phyloP scores from a whole-genome alignment of 2,329 filamentous ascomycete species.

The Pseudogymnoascus pannorum region DNA sequence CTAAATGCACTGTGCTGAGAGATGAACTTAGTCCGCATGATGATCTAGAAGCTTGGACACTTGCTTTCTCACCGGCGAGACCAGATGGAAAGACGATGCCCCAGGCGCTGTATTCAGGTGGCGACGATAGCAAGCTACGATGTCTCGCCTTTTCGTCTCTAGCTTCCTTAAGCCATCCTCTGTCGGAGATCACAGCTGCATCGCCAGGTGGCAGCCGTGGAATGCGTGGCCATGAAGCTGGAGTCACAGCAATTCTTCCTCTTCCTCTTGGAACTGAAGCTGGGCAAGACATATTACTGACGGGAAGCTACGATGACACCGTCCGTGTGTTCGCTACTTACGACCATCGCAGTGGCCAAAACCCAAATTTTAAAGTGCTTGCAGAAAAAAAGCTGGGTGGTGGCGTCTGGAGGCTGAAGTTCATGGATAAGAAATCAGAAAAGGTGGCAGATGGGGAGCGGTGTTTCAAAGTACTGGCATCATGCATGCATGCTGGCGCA shows the following conservation, averaged over 20 bases:
- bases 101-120: slow-evolving; percentile 51
- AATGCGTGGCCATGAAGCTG: slow-evolving; percentile 62
- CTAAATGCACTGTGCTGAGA: slow-evolving; percentile 13
- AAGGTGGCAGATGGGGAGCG: slow-evolving; percentile 13
- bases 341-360: slow-evolving; percentile 31
- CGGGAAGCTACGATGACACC: slow-evolving; percentile 86
- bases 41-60: slow-evolving; percentile 65
- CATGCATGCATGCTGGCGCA: slow-evolving; percentile 87
- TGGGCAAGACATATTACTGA: slow-evolving; percentile 56
- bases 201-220: background rate
- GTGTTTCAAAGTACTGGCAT: slow-evolving; percentile 59
- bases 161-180: background rate
- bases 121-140: slow-evolving; percentile 51
- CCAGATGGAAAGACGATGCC: background rate
- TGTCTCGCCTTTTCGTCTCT: background rate
- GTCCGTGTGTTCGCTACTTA: slow-evolving; percentile 59
- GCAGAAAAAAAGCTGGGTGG: slow-evolving; percentile 61
- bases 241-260: slow-evolving; percentile 80
- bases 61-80: slow-evolving; percentile 46
- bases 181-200: slow-evolving; percentile 9
- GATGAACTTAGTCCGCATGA: slow-evolving; percentile 16
- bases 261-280: slow-evolving; percentile 39
- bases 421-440: slow-evolving; percentile 35
- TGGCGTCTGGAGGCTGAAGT: slow-evolving; percentile 79
- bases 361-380: slow-evolving; percentile 43